Evolutionary conservation across 371 early-diverging fungal species (phyloP), one percentile per base, ranked within the genome.

Genomic region (Rhizopus microsporus): DNA sequence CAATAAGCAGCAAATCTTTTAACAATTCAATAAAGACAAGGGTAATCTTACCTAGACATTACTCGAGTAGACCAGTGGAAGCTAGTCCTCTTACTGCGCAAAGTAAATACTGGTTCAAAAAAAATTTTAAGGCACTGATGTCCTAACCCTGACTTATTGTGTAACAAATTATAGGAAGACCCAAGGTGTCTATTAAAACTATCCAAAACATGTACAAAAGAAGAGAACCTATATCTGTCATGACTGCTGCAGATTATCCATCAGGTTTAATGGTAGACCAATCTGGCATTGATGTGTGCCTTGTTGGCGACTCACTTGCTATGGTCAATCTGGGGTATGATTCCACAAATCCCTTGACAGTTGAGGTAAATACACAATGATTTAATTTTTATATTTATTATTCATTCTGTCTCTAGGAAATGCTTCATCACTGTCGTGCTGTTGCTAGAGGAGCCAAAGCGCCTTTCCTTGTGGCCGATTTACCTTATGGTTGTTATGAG

Each of bases 231-330:
- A 92, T 96, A 51, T 83, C 90, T 0, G 80, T 92, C 81, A 82
- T 93, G 81, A 93, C 94, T 0, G 93, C 93, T 3, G 83, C 88
- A 70, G 93, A 97, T 70, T 98, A 95, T 60, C 95, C 97, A 23
- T 88, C 94, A 8, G 93, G 89, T 5, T 69, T 90, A 13, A 84
- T 93, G 29, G 88, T 84, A 46, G 96, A 96, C 55, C 83, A 86
- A 40, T 77, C 91, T 4, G 91, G 88, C 0, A 83, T 93, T 57
- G 99, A 98, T 65, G 78, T 91, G 65, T 82, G 84, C 49, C 84
- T 98, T 7, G 95, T 98, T 2, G 99, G 99, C 13, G 99, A 97
- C 72, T 93, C 94, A 1, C 72, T 97, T 53, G 97, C 94, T 10
- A 98, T 96, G 97, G 96, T 96, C 0, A 88, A 93, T 0, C 75